Evolutionary conservation across 2,329 filamentous ascomycete genomes (phyloP).

Genomic region (Clonostachys solani): DNA sequence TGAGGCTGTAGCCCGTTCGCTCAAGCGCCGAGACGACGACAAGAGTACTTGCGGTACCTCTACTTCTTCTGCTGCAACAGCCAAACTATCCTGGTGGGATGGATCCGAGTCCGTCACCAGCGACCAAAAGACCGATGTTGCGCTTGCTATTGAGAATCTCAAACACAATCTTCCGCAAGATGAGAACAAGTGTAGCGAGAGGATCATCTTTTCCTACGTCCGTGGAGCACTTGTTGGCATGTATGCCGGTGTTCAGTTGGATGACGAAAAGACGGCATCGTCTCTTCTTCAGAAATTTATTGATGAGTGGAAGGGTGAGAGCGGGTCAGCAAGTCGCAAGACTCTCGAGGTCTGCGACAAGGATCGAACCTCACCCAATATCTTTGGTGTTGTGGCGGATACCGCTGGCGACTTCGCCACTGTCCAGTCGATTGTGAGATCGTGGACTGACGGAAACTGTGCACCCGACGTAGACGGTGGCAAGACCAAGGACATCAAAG

Average conservation of each 20-base stretch:
- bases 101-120: too few relatives aligned
- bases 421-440: constrained; percentile 14
- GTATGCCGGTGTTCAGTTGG: constrained; percentile 12
- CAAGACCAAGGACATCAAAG: constrained; percentile 8
- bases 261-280: constrained; percentile 11
- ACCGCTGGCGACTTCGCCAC: constrained; percentile 14
- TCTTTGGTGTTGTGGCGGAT: constrained; percentile 18
- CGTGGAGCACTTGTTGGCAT: constrained; percentile 9
- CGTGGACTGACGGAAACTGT: constrained; percentile 14
- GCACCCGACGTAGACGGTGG: constrained; percentile 6
- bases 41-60: too few relatives aligned
- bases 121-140: too few relatives aligned
- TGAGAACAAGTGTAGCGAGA: background rate
- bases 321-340: constrained; percentile 5
- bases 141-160: too few relatives aligned
- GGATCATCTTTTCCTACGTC: constrained; percentile 4
- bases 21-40: too few relatives aligned
- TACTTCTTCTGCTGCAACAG: too few relatives aligned
- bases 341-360: constrained; percentile 17
- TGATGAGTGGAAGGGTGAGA: constrained; percentile 1
- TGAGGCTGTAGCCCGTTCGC: too few relatives aligned
- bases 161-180: too few relatives aligned
- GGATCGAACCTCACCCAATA: constrained; percentile 13
- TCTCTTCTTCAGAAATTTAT: constrained; percentile 9
- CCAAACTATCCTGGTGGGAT: too few relatives aligned